Base-by-base conservation (phyloP, 495 filamentous ascomycete species). In the Niebla homalea region DNA sequence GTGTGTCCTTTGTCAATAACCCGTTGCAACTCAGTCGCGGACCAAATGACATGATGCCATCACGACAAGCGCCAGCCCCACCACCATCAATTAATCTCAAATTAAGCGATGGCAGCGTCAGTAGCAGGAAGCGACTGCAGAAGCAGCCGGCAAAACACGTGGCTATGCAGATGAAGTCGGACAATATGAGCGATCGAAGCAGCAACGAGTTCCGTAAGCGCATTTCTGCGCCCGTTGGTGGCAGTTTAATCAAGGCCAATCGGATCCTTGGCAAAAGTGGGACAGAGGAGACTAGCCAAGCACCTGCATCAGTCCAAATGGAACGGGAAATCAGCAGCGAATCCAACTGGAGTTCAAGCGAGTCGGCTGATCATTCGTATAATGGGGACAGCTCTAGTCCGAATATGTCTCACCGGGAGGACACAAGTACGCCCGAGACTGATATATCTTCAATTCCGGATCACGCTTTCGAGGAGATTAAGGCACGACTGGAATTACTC, bases 1-100 rank as follows among this genome's bases (percentile, higher is more conserved):
- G 45, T 46, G 41, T 50, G 23, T 51, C 55, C 20, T 44, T 39
- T 18, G 43, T 39, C 7, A 46, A 55, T 14, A 53, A 59, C 7
- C 58, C 58, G 39, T 48, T 61, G n/a, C 58, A 61, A 36, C 58
- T 61, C 36, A 58, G 56, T 49, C 56, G 58, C 12, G 56, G 56
- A 44, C 56, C 58, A 4, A 56, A 51, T 19, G 43, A 39, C 11
- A 61, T 61, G 58, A 48, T 60, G 37, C 58, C 58, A 49, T 58
- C 56, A 11, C 58, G 58, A 43, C 53, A 56, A 20, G 56, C 56
- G 37, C 58, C 58, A 36, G 47, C 53, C 11, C 58, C 54, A 21
- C 56, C 58, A 18, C n/a, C 45, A 36, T 21, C 45, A 11, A 35
- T 16, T n/a, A 49, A 44, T 6, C 29, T 49, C 15, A 50, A 47